These are phyloP conservation scores for Schizonepeta tenuifolia DNA, from an alignment of 257 asterid genomes.

Conservation along the genomic window DNA sequence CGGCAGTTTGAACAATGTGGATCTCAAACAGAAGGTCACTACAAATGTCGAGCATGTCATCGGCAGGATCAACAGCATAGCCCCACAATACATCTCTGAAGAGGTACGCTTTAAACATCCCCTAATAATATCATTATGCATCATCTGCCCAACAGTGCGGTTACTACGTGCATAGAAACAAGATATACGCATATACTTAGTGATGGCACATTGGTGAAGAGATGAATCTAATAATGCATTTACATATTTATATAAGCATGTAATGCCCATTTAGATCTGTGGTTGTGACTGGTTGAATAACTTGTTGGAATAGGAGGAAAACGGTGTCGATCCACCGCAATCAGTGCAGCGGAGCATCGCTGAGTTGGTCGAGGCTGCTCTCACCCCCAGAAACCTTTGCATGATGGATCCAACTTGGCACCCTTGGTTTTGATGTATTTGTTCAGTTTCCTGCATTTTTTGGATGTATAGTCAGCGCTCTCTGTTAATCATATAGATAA, in stretches of 20 bases:
- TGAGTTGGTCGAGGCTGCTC: conserved; percentile 93
- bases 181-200: background rate
- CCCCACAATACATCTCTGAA: conserved; percentile 89
- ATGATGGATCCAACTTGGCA: conserved; percentile 99
- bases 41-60: conserved; percentile 90
- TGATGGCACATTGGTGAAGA: no score
- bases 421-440: conserved; percentile 74
- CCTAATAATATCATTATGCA: background rate
- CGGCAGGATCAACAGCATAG: conserved; percentile 74
- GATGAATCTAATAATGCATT: background rate
- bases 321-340: conserved; percentile 88
- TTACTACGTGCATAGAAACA: background rate
- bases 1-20: conserved; percentile 74
- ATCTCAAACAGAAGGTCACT: conserved; percentile 79
- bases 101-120: conserved; percentile 57
- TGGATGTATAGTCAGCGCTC: conserved; percentile 25
- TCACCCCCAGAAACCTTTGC: conserved; percentile 90
- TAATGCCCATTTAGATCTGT: background rate
- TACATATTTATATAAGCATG: background rate
- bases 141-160: background rate
- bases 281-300: background rate
- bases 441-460: background rate
- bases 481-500: background rate
- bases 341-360: conserved; percentile 96
- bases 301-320: conserved; percentile 65